Conservation (phyloP, 2,329 filamentous ascomycete species). For the Clonostachys byssicola region DNA sequence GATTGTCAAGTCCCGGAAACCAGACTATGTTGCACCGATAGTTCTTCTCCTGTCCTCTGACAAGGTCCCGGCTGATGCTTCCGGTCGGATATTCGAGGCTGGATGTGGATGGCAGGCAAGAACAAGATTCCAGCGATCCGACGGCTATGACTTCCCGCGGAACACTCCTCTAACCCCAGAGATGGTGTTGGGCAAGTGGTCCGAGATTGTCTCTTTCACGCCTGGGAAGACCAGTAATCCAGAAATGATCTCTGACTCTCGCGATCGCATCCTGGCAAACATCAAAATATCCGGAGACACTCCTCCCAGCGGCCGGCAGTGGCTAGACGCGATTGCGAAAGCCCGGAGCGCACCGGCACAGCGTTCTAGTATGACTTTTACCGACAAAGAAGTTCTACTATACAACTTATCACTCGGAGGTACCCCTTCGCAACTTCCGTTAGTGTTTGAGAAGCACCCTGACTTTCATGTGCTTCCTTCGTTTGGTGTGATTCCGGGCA, state of each 20-base stretch:
- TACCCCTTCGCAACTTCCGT: slow-evolving; percentile 80
- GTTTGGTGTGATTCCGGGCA: slow-evolving; percentile 92
- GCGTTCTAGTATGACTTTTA: slow-evolving; percentile 76
- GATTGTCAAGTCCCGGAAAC: slow-evolving; percentile 98
- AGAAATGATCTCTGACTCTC: slow-evolving; percentile 68
- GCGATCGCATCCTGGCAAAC: slow-evolving; percentile 77
- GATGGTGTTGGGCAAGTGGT: slow-evolving; percentile 71
- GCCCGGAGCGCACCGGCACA: slow-evolving; percentile 66
- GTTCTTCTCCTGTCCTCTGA: slow-evolving; percentile 83
- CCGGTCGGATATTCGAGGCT: slow-evolving; percentile 88
- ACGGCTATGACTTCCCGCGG: slow-evolving; percentile 86
- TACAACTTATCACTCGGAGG: slow-evolving; percentile 95
- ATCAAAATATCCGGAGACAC: slow-evolving; percentile 50
- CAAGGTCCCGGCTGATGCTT: slow-evolving; percentile 74
- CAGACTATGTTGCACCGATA: slow-evolving; percentile 93
- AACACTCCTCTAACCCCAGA: slow-evolving; percentile 82
- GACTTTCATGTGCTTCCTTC: slow-evolving; percentile 92
- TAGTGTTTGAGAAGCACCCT: slow-evolving; percentile 86
- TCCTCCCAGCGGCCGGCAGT: slow-evolving; percentile 55
- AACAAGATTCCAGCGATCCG: slow-evolving; percentile 92
- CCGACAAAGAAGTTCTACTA: slow-evolving; percentile 83
- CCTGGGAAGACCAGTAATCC: slow-evolving; percentile 86
- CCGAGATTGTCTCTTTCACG: slow-evolving; percentile 80
- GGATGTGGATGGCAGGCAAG: slow-evolving; percentile 89
- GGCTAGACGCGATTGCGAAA: slow-evolving; percentile 70